These are phyloP conservation scores for Coprinopsis sp. DNA, from an alignment of 768 basidiomycete genomes.

Conservation along the genomic window DNA sequence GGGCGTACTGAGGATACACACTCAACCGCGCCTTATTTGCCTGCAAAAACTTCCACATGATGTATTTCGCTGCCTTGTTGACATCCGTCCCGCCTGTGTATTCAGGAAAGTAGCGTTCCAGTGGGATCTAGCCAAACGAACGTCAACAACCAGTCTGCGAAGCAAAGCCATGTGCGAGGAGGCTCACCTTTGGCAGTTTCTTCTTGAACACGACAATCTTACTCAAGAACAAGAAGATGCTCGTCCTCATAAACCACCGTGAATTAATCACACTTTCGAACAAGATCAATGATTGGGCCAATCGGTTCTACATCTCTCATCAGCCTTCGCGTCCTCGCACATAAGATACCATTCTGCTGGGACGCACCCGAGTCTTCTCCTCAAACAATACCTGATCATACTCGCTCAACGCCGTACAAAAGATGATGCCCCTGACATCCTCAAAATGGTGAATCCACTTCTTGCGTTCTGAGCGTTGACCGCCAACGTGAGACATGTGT, in stretches of 20 bases:
- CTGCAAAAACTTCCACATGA: constrained; percentile 93
- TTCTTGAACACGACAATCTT: constrained; percentile 92
- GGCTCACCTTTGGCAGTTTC: constrained; percentile 61
- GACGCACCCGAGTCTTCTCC: constrained; percentile 56
- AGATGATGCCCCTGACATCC: constrained; percentile 57
- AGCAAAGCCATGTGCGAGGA: constrained; percentile 17
- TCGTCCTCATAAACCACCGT: constrained; percentile 87
- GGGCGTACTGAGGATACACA: constrained; percentile 62
- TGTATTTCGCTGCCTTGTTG: constrained; percentile 92
- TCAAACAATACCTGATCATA: constrained; percentile 73
- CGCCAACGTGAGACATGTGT: constrained; percentile 79
- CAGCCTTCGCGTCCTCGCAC: too few species aligned
- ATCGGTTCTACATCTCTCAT: constrained; percentile 63
- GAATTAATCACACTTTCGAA: constrained; percentile 94
- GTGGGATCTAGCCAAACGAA: constrained; percentile 44
- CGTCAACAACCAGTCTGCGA: constrained; percentile 2
- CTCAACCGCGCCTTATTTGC: constrained; percentile 79
- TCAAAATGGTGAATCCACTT: constrained; percentile 77
- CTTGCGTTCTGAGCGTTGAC: constrained; percentile 76
- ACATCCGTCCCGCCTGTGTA: constrained; percentile 87
- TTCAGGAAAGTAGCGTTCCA: constrained; percentile 79
- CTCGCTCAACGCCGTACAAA: constrained; percentile 64
- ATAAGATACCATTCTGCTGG: too few species aligned
- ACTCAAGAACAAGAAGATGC: constrained; percentile 88
- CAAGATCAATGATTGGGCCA: constrained; percentile 86